phyloP scores from a whole-genome alignment of 176 grass and related monocot genomes.

The Avena insularis region DNA sequence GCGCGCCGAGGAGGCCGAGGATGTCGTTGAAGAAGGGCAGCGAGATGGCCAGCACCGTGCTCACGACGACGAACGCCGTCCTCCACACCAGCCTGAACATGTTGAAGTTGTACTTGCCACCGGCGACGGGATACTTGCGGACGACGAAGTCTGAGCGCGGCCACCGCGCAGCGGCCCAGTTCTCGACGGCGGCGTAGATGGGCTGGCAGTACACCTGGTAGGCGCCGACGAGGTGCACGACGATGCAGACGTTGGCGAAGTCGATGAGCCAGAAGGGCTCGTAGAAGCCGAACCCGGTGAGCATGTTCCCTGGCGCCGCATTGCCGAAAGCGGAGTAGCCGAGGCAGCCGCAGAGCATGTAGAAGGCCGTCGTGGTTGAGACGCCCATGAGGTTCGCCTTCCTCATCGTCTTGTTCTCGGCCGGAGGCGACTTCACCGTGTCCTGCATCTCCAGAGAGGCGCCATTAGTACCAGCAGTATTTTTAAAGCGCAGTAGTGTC shows the following conservation, averaged over 20 bases:
- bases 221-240: slow-evolving; percentile 75
- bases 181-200: slow-evolving; percentile 45
- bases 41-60: slow-evolving; percentile 51
- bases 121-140: slow-evolving; percentile 26
- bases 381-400: slow-evolving; percentile 52
- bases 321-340: slow-evolving; percentile 67
- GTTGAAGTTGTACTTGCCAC: slow-evolving; percentile 41
- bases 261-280: slow-evolving; percentile 92
- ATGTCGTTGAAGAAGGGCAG: slow-evolving; percentile 82
- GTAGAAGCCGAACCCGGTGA: slow-evolving; percentile 86
- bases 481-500: too few species aligned
- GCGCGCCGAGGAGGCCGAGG: slow-evolving; percentile 65
- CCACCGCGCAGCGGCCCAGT: neutral
- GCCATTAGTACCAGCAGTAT: neutral
- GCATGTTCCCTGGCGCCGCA: slow-evolving; percentile 59
- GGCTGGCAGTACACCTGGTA: slow-evolving; percentile 92
- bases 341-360: slow-evolving; percentile 65
- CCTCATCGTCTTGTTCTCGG: slow-evolving; percentile 70
- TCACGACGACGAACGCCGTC: slow-evolving; percentile 50
- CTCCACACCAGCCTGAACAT: slow-evolving; percentile 56
- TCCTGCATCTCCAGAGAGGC: slow-evolving; percentile 39
- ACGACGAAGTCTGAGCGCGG: slow-evolving; percentile 16
- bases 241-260: slow-evolving; percentile 77
- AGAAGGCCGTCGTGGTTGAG: slow-evolving; percentile 57
- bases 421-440: slow-evolving; percentile 58